Conservation (phyloP, 2,329 filamentous ascomycete genomes). For the Aspergillus sp. region DNA sequence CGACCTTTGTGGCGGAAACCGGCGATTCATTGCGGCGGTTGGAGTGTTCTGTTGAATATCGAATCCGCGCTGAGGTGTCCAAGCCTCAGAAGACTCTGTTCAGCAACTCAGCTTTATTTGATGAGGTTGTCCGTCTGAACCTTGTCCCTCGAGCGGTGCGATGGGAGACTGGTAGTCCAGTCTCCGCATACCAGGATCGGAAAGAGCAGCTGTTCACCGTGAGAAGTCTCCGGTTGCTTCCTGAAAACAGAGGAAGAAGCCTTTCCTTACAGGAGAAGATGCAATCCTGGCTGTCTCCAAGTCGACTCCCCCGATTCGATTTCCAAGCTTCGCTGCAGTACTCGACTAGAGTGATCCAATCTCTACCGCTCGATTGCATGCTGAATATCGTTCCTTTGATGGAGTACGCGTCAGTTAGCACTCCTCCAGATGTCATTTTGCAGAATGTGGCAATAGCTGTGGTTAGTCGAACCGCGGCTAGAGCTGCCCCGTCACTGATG, state of each 20-base stretch:
- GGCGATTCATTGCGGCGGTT: constrained; percentile 6
- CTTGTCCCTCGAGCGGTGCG: constrained; percentile 3
- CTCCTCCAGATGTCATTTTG: constrained; percentile 3
- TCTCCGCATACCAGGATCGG: background rate
- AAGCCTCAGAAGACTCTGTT: constrained; percentile 7
- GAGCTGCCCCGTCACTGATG: constrained; percentile 11
- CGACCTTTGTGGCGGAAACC: constrained; percentile 6
- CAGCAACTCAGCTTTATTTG: constrained; percentile 1
- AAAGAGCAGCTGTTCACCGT: constrained; percentile 9
- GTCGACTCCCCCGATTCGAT: constrained; percentile 13
- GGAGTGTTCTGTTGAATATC: constrained; percentile 9
- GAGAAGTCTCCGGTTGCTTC: constrained; percentile 9
- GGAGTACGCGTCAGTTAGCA: constrained; percentile 2
- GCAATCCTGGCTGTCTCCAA: constrained; percentile 10
- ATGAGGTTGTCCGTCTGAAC: constrained; percentile 3
- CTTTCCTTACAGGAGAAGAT: constrained; percentile 10
- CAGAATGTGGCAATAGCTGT: constrained; percentile 6
- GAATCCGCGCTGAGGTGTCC: constrained; percentile 7
- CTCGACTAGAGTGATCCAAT: constrained; percentile 6
- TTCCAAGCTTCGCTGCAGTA: constrained; percentile 12
- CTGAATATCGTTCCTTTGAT: constrained; percentile 5
- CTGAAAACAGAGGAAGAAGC: constrained; percentile 11
- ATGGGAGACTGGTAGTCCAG: background rate
- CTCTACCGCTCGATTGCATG: constrained; percentile 5
- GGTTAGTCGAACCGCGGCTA: constrained; percentile 8